Percentiles rank a stretch among this genome's conserved stretches.
phyloP scores from a whole-genome alignment of 2,329 filamentous ascomycete genomes.

The Rhynchosporium agropyri region DNA sequence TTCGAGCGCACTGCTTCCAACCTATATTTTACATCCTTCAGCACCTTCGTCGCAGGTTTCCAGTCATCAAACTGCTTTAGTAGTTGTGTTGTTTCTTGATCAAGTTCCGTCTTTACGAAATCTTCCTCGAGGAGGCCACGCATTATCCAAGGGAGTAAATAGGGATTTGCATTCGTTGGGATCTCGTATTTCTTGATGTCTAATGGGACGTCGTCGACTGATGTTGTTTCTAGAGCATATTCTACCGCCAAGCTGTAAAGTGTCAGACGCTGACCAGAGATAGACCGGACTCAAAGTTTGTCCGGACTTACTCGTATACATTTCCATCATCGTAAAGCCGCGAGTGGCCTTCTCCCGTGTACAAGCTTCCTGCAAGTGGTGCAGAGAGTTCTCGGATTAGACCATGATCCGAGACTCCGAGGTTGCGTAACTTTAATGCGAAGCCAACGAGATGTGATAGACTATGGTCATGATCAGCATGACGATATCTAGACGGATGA shows the following conservation, averaged over 20 bases:
- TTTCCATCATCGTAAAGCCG: conserved; percentile 86
- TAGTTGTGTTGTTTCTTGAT: conserved; percentile 74
- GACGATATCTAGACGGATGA: neutral
- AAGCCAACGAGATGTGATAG: conserved; percentile 92
- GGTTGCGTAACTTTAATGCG: conserved; percentile 88
- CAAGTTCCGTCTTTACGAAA: conserved; percentile 79
- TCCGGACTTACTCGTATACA: conserved; percentile 69
- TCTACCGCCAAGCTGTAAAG: conserved; percentile 63
- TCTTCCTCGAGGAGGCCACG: conserved; percentile 90
- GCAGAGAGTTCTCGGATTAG: conserved; percentile 87
- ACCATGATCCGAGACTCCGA: conserved; percentile 90
- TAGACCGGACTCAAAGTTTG: neutral
- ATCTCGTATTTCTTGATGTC: conserved; percentile 55
- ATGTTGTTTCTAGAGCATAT: conserved; percentile 73
- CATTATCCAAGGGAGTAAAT: conserved; percentile 94
- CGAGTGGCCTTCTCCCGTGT: conserved; percentile 90
- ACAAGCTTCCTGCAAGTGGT: conserved; percentile 87
- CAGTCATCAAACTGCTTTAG: conserved; percentile 91
- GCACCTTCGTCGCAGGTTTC: conserved; percentile 84
- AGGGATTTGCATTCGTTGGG: conserved; percentile 70
- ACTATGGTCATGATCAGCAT: conserved; percentile 42
- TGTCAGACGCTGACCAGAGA: conserved; percentile 18
- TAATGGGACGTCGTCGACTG: conserved; percentile 51
- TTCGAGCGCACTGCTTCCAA: conserved; percentile 90
- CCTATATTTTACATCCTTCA: conserved; percentile 95